phyloP scores from a whole-genome alignment of 108 stramenopile species.

The Chaetoceros muelleri region DNA sequence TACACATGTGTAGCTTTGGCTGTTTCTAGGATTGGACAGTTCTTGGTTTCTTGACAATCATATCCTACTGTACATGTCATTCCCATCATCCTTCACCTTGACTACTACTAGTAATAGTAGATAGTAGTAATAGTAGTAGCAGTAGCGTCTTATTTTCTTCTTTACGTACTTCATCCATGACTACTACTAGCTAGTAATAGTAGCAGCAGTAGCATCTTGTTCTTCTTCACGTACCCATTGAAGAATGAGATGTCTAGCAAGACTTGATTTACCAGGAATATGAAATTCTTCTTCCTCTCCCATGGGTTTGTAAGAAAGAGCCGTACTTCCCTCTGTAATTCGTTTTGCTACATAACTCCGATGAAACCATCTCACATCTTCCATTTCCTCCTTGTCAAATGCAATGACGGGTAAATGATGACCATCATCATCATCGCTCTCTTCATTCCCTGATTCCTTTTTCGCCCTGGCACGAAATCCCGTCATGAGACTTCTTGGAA shows the following conservation, averaged over 20 bases:
- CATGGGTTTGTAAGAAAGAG: conserved; percentile 11
- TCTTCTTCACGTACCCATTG: conserved; percentile 11
- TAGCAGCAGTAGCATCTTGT: neutral
- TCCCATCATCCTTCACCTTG: too few species aligned
- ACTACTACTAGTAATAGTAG: too few species aligned
- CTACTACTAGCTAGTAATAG: too few species aligned
- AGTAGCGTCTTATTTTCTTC: too few species aligned
- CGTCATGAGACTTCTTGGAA: conserved; percentile 15
- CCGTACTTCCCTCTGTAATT: conserved; percentile 9
- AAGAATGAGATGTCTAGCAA: conserved; percentile 13
- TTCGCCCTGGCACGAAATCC: conserved; percentile 13
- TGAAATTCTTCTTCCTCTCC: conserved; percentile 13
- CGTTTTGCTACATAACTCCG: conserved; percentile 11
- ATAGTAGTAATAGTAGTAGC: too few species aligned
- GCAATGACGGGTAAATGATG: conserved; percentile 7
- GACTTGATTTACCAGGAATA: conserved; percentile 16
- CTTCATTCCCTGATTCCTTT: neutral
- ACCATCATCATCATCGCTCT: neutral
- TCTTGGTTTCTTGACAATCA: too few species aligned
- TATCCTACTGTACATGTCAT: too few species aligned
- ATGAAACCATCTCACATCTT: conserved; percentile 17
- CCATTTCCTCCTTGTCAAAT: conserved; percentile 16
- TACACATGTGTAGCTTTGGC: too few species aligned
- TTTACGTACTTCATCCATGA: too few species aligned
- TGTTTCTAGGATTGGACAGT: too few species aligned